These are phyloP conservation scores for Chytriomyces sp. DNA, from an alignment of 192 early-diverging fungal genomes.

Conservation along the genomic window DNA sequence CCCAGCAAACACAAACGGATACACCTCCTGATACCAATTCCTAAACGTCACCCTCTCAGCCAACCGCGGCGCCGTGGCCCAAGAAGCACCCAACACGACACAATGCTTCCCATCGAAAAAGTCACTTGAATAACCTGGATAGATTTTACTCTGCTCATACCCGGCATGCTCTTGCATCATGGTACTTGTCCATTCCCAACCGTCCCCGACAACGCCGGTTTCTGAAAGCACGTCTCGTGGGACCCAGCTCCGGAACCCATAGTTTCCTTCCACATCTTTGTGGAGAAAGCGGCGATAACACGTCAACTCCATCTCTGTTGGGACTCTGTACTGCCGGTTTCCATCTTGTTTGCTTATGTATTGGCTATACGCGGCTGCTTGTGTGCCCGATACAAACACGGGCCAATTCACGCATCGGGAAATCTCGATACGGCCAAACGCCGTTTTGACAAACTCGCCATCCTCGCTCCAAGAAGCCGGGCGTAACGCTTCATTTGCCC, in stretches of 20 bases:
- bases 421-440: conserved; percentile 70
- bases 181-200: conserved; percentile 87
- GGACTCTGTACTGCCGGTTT: conserved; percentile 55
- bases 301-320: conserved; percentile 77
- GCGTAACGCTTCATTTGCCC: conserved; percentile 34
- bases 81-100: conserved; percentile 81
- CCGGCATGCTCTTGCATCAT: conserved; percentile 63
- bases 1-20: conserved; percentile 81
- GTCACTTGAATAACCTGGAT: conserved; percentile 89
- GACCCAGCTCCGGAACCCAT: conserved; percentile 73
- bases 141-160: conserved; percentile 68
- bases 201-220: conserved; percentile 49
- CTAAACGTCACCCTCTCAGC: conserved; percentile 73
- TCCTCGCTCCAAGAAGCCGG: conserved; percentile 63
- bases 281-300: conserved; percentile 23
- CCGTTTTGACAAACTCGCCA: conserved; percentile 62
- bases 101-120: conserved; percentile 90
- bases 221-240: conserved; percentile 52
- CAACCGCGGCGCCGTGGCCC: conserved; percentile 84
- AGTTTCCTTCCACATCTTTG: conserved; percentile 55
- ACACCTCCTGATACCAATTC: conserved; percentile 91
- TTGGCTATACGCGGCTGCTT: conserved; percentile 74
- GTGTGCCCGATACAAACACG: conserved; percentile 67
- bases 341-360: conserved; percentile 48
- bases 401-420: conserved; percentile 67